Evolutionary conservation across 2,329 filamentous ascomycete species (phyloP), one percentile per base, ranked within the genome.

Genomic region (Colletotrichum sp.): DNA sequence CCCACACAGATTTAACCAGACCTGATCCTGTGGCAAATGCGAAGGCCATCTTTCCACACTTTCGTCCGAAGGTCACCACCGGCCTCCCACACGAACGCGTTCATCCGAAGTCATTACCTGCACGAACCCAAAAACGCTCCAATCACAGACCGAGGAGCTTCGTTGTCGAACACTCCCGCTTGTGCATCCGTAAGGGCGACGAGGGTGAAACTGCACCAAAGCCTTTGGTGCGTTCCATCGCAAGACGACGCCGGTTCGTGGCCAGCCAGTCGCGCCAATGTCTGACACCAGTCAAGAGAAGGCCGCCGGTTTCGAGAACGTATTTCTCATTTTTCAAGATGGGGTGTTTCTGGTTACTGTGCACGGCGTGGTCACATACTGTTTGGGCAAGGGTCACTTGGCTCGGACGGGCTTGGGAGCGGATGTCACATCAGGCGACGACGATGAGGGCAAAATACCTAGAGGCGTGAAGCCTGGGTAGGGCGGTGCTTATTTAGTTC

Each of bases 331-430:
- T 56, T 56, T 3, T 8, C 2, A 8, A 16, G n/a, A 5, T 26
- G 15, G 48, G 12, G 13, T 16, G 15, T 18, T 28, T 16, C n/a
- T 56, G 2, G 52, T 2, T 16, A 1, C 12, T 56, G 1, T 56
- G n/a, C 21, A 21, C 12, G 21, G 52, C 6, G 8, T n/a, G 1
- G 5, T n/a, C 5, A n/a, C 0, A 6, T 6, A 43, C 2, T 6
- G 2, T 43, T 10, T n/a, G 16, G 8, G 8, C 2, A 2, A n/a
- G 18, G 38, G 8, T n/a, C 38, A 10, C 8, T 43, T 2, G 18
- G 18, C 18, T 1, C 3, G 38, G 38, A 10, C n/a, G 0, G 0
- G 2, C 4, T 43, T 38, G 34, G 4, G 34, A 38, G 8, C 8
- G 36, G 38, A n/a, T 43, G n/a, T 16, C 6, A 21, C 1, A 24